These are phyloP conservation scores for Phoma sp. DNA, from an alignment of 2,329 filamentous ascomycete genomes.

Conservation along the genomic window DNA sequence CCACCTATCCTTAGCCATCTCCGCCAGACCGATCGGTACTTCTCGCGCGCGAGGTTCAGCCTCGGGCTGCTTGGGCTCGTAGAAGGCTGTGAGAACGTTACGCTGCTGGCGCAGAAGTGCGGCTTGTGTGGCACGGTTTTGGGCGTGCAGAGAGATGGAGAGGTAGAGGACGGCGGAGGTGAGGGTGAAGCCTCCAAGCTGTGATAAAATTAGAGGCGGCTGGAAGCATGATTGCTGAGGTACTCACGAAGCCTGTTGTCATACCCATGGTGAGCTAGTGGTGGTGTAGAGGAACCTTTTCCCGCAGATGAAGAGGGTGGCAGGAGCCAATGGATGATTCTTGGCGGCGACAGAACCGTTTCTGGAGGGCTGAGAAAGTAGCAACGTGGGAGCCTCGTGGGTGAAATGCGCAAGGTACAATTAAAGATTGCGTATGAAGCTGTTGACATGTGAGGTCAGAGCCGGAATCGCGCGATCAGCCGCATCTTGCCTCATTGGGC, in stretches of 20 bases:
- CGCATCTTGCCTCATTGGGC: constrained; percentile 9
- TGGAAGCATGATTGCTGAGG: background rate
- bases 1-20: constrained; percentile 60
- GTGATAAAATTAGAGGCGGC: constrained; percentile 13
- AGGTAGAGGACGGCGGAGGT: constrained; percentile 55
- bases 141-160: constrained; percentile 53
- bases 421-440: background rate
- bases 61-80: constrained; percentile 52
- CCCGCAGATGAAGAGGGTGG: background rate
- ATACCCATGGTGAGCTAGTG: constrained; percentile 54
- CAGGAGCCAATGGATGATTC: constrained; percentile 17
- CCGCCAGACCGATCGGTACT: constrained; percentile 51
- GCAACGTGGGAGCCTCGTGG: background rate
- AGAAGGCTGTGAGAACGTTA: constrained; percentile 52
- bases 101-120: constrained; percentile 56
- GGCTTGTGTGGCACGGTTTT: constrained; percentile 56
- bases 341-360: background rate
- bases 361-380: too few relatives aligned
- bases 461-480: constrained; percentile 7
- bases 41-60: constrained; percentile 50
- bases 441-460: constrained; percentile 20
- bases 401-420: background rate
- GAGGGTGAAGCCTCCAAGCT: constrained; percentile 61
- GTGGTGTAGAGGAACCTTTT: background rate
- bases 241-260: constrained; percentile 59